phyloP scores from a whole-genome alignment of 768 basidiomycete species.

The Mycena vitilis region DNA sequence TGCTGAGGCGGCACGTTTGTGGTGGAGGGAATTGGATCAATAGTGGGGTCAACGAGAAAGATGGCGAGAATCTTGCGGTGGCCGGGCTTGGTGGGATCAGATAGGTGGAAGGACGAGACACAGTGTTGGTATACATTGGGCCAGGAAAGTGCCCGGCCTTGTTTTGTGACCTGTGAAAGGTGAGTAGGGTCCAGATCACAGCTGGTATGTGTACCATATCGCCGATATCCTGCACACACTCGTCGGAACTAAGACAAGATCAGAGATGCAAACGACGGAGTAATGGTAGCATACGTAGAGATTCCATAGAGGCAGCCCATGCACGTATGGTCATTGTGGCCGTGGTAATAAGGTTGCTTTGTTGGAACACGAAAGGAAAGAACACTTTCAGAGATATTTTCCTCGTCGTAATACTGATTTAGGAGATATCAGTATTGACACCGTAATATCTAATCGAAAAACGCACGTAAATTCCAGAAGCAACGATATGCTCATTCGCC shows the following conservation, averaged over 20 bases:
- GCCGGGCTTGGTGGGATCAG: conserved; percentile 47
- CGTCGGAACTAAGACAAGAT: not conserved
- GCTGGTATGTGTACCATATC: conserved; percentile 27
- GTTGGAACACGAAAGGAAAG: conserved; percentile 46
- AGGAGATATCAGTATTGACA: not conserved
- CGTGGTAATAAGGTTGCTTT: conserved; percentile 20
- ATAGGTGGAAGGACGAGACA: conserved; percentile 49
- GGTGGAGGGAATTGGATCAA: conserved; percentile 42
- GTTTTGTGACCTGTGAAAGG: conserved; percentile 30
- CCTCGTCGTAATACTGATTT: conserved; percentile 40
- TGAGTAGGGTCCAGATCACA: not conserved
- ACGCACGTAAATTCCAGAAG: conserved; percentile 30
- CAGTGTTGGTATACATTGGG: conserved; percentile 52
- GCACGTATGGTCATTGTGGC: conserved; percentile 33
- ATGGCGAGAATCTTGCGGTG: conserved; percentile 53
- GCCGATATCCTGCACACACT: conserved; percentile 41
- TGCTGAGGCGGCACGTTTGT: conserved; percentile 47
- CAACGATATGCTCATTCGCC: conserved; percentile 50
- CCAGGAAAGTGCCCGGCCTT: conserved; percentile 47
- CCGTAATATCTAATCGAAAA: not conserved
- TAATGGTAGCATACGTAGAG: conserved; percentile 19
- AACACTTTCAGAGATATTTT: conserved; percentile 44
- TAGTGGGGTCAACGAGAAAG: conserved; percentile 51
- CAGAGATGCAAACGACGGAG: not conserved
- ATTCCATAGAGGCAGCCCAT: conserved; percentile 22